Evolutionary conservation across 805 yeast species (phyloP).

Genomic region (Cyberlindnera xishuangbannaensis): DNA sequence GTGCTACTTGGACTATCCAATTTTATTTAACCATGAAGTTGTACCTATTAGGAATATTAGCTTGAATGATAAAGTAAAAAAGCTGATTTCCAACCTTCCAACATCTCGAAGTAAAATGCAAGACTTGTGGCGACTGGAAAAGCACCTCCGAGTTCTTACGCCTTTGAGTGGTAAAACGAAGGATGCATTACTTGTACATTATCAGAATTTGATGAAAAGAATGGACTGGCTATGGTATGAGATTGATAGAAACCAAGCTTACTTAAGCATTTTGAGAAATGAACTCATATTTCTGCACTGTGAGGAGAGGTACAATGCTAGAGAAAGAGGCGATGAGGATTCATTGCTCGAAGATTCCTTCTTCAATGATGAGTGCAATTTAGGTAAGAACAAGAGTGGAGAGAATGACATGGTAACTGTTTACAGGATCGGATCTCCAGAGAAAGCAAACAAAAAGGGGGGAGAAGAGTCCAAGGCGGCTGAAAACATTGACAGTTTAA

Average conservation of each 20-base stretch:
- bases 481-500: too few species aligned
- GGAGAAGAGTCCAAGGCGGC: too few species aligned
- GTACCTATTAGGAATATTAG: slow-evolving; percentile 23
- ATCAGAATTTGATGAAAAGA: slow-evolving; percentile 43
- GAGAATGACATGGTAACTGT: neutral
- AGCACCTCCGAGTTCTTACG: slow-evolving; percentile 39
- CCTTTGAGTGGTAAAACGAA: slow-evolving; percentile 52
- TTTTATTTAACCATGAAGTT: slow-evolving; percentile 17
- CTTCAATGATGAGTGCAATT: slow-evolving; percentile 13
- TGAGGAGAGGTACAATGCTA: slow-evolving; percentile 2
- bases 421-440: too few species aligned
- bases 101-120: slow-evolving; percentile 32
- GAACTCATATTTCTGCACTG: slow-evolving; percentile 8
- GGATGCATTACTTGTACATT: slow-evolving; percentile 39
- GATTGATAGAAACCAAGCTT: slow-evolving; percentile 37
- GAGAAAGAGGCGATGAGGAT: slow-evolving; percentile 16
- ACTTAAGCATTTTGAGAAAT: slow-evolving; percentile 30
- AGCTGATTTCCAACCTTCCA: slow-evolving; percentile 30
- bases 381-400: slow-evolving; percentile 2
- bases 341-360: slow-evolving; percentile 23
- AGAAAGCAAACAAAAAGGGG: too few species aligned
- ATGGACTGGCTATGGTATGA: slow-evolving; percentile 57
- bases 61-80: slow-evolving; percentile 29
- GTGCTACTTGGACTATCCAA: slow-evolving; percentile 24
- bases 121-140: slow-evolving; percentile 30